phyloP scores from a whole-genome alignment of 306 rosid genomes.

The Pachyrhizus erosus region DNA sequence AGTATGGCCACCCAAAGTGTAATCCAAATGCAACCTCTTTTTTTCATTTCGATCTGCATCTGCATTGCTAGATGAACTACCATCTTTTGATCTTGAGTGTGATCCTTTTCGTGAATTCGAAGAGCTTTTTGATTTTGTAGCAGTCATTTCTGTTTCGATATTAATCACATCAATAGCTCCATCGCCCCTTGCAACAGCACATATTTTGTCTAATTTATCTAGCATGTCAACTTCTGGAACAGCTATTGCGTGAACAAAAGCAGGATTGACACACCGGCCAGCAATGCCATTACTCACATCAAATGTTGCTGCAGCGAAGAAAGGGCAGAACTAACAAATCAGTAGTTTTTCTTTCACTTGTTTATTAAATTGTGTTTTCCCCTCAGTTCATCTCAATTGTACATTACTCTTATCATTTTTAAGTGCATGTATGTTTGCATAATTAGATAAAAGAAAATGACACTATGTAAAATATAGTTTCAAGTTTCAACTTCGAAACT shows the following conservation, averaged over 20 bases:
- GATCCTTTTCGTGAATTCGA: slow-evolving; percentile 61
- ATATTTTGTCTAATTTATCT: slow-evolving; percentile 67
- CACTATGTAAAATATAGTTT: background rate
- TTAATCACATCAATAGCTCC: slow-evolving; percentile 74
- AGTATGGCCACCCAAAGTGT: slow-evolving; percentile 77
- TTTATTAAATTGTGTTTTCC: background rate
- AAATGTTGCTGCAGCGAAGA: slow-evolving; percentile 59
- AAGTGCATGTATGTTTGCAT: background rate
- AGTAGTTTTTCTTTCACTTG: background rate
- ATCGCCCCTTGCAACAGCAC: slow-evolving; percentile 91
- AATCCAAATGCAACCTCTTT: slow-evolving; percentile 76
- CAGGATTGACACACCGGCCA: slow-evolving; percentile 85
- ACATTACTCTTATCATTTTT: background rate
- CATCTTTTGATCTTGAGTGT: slow-evolving; percentile 60
- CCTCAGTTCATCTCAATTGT: slow-evolving; percentile 2
- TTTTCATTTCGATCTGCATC: slow-evolving; percentile 58
- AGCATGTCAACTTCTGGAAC: slow-evolving; percentile 88
- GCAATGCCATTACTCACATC: slow-evolving; percentile 50
- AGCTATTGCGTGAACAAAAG: slow-evolving; percentile 82
- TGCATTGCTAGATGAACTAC: slow-evolving; percentile 42
- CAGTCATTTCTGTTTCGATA: slow-evolving; percentile 67
- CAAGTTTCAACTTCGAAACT: background rate
- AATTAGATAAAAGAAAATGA: slow-evolving; percentile 24
- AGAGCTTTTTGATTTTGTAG: slow-evolving; percentile 59
- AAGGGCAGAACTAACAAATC: slow-evolving; percentile 25